These are phyloP conservation scores for Phytophthora pseudosyringae DNA, from an alignment of 352 stramenopile species.

Conservation along the genomic window DNA sequence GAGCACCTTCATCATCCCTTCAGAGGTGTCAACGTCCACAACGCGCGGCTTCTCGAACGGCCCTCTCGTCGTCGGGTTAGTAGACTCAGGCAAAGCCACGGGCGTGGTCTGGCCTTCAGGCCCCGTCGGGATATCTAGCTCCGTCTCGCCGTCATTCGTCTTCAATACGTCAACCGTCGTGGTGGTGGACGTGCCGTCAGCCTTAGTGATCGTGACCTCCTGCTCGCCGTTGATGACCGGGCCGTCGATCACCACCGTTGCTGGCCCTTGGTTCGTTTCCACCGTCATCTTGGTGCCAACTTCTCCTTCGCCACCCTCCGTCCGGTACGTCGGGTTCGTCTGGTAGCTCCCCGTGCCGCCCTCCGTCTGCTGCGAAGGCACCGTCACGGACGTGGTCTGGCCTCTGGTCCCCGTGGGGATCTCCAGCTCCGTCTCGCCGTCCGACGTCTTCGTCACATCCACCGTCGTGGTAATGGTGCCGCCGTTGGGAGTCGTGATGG, in stretches of 20 bases:
- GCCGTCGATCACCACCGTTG: neutral
- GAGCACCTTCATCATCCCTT: neutral
- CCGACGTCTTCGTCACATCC: neutral
- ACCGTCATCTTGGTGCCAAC: neutral
- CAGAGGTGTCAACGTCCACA: neutral
- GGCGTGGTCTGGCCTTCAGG: constrained; percentile 19
- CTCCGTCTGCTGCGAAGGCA: neutral
- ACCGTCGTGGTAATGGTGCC: constrained; percentile 6
- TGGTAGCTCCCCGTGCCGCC: neutral
- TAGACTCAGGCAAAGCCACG: constrained; percentile 1
- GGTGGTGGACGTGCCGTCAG: neutral
- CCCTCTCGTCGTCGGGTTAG: neutral
- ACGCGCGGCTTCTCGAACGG: neutral
- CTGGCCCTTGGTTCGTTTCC: neutral
- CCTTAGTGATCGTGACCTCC: constrained; percentile 11
- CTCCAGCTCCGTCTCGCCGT: constrained; percentile 6
- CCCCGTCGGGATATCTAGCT: constrained; percentile 15
- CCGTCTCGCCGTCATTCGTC: neutral
- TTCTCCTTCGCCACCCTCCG: neutral
- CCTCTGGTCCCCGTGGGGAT: constrained; percentile 12
- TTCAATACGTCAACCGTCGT: constrained; percentile 1
- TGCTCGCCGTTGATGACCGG: constrained; percentile 4
- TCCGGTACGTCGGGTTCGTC: neutral
- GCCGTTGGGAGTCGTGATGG: constrained; percentile 17
- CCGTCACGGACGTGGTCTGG: constrained; percentile 11